Base-by-base conservation (phyloP, 2,329 filamentous ascomycete genomes). In the Colletotrichum filicis region DNA sequence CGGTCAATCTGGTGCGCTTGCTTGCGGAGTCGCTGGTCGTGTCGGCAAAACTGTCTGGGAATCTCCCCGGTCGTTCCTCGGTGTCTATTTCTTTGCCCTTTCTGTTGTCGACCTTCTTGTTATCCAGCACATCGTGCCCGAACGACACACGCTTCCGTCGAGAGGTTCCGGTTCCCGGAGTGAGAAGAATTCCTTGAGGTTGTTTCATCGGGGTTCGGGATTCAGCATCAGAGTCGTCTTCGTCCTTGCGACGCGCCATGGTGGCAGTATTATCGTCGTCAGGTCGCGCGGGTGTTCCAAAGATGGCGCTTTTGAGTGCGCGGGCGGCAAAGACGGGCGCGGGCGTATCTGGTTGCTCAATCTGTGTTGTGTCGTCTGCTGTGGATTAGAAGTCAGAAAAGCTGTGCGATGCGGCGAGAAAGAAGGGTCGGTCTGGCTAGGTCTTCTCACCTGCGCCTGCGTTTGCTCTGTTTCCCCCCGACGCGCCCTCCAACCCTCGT, bases 61-160 rank as follows among this genome's bases (percentile, higher is more conserved):
- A 76, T 64, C 80, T 82, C 30, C 77, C 79, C 28, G 78, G 77
- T 24, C 76, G 76, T 3, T 81, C 78, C 52, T 81, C 78, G 5
- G 78, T 77, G 7, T 81, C 75, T 16, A 78, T 78, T 61, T 73
- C 77, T 66, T 77, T 79, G 58, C 77, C 78, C 24, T 71, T 68
- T 62, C 74, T 79, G 46, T 19, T 60, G 42, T 75, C 81, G 5
- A 83, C 82, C 24, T 86, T 87, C 22, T 64, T 64, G 12, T 64
- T 73, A 53, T 83, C 82, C 22, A 83, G 78, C 14, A 91, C 86
- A 63, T 91, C 90, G 69, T 87, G 84, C 14, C 88, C 90, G 76
- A 92, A 93, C 0, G 91, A 92, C 28, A 93, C 91, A 76, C 89
- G 90, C 79, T 93, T 93, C 56, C 89, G 87, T 65, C 88, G 87